Conservation (phyloP, 345 rosid genomes). For the Theobroma cacao region DNA sequence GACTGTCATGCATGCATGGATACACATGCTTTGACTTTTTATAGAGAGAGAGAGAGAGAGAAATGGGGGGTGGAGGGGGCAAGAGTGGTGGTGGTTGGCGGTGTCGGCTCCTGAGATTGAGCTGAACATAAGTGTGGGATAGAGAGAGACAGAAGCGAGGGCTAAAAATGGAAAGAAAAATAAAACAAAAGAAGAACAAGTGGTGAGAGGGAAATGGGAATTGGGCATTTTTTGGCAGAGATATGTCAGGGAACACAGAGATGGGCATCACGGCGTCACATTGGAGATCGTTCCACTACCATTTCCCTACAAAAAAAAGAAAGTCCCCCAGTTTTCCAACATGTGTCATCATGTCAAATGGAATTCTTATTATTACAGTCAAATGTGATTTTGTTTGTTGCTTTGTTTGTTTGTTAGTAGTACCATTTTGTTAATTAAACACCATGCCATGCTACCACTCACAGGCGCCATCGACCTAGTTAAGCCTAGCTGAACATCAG, state of each 20-base stretch:
- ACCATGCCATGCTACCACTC: neutral
- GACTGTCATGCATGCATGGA: conserved; percentile 32
- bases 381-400: too few relatives aligned
- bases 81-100: conserved; percentile 14
- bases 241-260: conserved; percentile 7
- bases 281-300: conserved; percentile 32
- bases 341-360: conserved; percentile 16
- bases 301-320: too few relatives aligned
- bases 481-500: neutral
- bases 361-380: conserved; percentile 1
- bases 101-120: conserved; percentile 37
- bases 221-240: conserved; percentile 10
- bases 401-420: neutral
- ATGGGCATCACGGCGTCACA: conserved; percentile 24
- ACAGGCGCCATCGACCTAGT: neutral
- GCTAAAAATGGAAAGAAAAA: conserved; percentile 1
- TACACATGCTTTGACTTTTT: conserved; percentile 37
- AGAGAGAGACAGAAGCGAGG: neutral
- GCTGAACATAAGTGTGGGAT: neutral
- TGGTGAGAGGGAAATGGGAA: neutral
- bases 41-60: neutral
- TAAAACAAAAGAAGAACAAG: neutral
- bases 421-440: neutral
- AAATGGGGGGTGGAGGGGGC: neutral
- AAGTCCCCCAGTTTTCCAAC: conserved; percentile 10